Evolutionary conservation across 805 yeast species (phyloP), one percentile per base, ranked within the genome.

Genomic region (Suhomyces canberraensis): DNA sequence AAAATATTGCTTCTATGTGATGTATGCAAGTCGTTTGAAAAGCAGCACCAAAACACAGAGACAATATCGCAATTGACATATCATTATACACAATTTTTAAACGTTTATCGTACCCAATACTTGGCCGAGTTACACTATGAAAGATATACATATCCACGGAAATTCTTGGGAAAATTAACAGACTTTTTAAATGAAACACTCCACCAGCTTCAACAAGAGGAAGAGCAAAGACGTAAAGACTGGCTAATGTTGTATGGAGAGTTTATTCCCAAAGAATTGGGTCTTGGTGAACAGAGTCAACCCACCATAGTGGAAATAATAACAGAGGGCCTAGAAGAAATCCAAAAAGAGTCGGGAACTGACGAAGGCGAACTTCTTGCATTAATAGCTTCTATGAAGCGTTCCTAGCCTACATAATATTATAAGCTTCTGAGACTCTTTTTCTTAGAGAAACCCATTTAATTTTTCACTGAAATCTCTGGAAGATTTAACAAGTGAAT

Each of bases 231-330:
- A 38, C 47, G 73, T 22, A 53, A 47, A 25, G 47, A 45, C 19
- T 68, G 73, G 73, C 43, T 65, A 14, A 49, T 48, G 8, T 56
- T 59, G 30, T 66, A 64, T 39, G 73, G 72, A 8, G 61, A 58
- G 27, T 68, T 57, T 37, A 65, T 68, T 11, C 73, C 73, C 4
- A 56, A 52, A 35, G 66, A 62, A 33, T 64, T 68, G 42, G 45
- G 41, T 30, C 48, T 68, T 1, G 72, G 70, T 1, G 69, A 61
- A 19, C 31, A 35, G 19, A 51, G 47, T 28, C 62, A 61, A 42
- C 73, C 73, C 1, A 42, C 52, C 4, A 60, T 68, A 16, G 62
- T 63, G 36, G 71, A 67, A 50, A 65, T 68, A 4, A 46, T 65
- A 13, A 68, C 73, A 16, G 72, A 68, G 33, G 72, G 73, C 2